Percentiles rank a stretch among this genome's conserved stretches.
Conservation (phyloP, 768 basidiomycete genomes). For the Hericium coralloides region DNA sequence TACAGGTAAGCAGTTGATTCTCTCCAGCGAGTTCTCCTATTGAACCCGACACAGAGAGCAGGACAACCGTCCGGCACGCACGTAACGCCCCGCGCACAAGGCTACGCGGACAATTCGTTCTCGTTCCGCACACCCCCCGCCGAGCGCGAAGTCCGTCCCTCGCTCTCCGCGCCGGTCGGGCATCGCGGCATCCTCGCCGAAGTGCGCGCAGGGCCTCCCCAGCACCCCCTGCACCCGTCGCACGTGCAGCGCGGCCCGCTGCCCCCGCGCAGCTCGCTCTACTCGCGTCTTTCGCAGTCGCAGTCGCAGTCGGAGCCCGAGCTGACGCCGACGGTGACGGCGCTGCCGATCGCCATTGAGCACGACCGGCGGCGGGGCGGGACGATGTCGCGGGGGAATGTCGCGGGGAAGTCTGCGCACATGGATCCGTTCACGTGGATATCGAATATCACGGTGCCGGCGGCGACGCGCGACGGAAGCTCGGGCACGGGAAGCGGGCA, state of each 20-base stretch:
- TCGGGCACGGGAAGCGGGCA: slow-evolving; percentile 42
- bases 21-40: not conserved
- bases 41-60: slow-evolving; percentile 15
- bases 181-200: slow-evolving; percentile 61
- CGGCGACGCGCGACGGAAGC: slow-evolving; percentile 40
- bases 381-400: slow-evolving; percentile 40
- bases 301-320: slow-evolving; percentile 11
- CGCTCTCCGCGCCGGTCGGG: slow-evolving; percentile 59
- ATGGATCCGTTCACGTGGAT: slow-evolving; percentile 71
- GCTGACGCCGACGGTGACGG: slow-evolving; percentile 13
- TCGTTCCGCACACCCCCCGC: slow-evolving; percentile 53
- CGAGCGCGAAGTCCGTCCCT: slow-evolving; percentile 9
- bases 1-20: slow-evolving; percentile 41
- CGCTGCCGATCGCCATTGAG: slow-evolving; percentile 2
- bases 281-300: not conserved
- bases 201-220: slow-evolving; percentile 45
- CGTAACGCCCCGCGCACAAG: slow-evolving; percentile 5
- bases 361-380: slow-evolving; percentile 13
- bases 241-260: slow-evolving; percentile 26
- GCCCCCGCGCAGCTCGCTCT: slow-evolving; percentile 6
- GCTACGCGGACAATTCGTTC: slow-evolving; percentile 20
- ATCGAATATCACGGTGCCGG: slow-evolving; percentile 60
- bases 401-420: slow-evolving; percentile 40
- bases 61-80: slow-evolving; percentile 15
- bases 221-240: slow-evolving; percentile 17